Percentiles rank a stretch among this genome's conserved stretches.
phyloP scores from a whole-genome alignment of 2,329 filamentous ascomycete species.

The Aspergillus hiratsukae region DNA sequence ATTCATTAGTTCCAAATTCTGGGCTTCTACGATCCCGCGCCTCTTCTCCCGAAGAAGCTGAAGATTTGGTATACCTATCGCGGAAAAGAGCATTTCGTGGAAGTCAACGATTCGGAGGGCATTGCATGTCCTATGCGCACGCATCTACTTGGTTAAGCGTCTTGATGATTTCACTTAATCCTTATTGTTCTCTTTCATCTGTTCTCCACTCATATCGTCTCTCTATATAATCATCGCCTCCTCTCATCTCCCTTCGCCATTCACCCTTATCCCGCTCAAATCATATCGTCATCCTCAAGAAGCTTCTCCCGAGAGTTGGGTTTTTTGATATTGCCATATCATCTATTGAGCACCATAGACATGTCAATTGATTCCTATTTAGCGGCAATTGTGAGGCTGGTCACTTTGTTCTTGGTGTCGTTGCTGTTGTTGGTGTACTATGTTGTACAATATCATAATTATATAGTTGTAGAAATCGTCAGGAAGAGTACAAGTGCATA shows the following conservation, averaged over 20 bases:
- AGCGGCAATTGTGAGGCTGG: background rate
- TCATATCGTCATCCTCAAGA: background rate
- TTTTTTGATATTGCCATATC: no score
- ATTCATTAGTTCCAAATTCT: conserved; percentile 35
- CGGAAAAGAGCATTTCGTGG: conserved; percentile 35
- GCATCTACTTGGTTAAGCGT: conserved; percentile 24
- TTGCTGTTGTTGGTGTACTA: background rate
- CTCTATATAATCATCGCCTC: background rate
- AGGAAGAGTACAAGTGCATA: background rate
- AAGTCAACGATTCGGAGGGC: conserved; percentile 34
- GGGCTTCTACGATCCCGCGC: conserved; percentile 43
- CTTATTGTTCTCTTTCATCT: no score
- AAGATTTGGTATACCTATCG: conserved; percentile 41
- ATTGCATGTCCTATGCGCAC: conserved; percentile 37
- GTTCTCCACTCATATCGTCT: background rate
- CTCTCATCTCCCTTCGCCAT: background rate
- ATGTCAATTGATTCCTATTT: background rate
- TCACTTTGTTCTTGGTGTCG: background rate
- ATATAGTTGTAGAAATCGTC: background rate
- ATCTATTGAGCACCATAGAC: no score
- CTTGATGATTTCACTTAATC: no score
- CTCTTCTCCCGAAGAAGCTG: conserved; percentile 37
- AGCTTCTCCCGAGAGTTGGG: no score
- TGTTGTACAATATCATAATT: background rate
- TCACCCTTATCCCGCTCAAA: background rate